Evolutionary conservation across 2,329 filamentous ascomycete species (phyloP), one percentile per base, ranked within the genome.

Genomic region (Annulohypoxylon truncatum): DNA sequence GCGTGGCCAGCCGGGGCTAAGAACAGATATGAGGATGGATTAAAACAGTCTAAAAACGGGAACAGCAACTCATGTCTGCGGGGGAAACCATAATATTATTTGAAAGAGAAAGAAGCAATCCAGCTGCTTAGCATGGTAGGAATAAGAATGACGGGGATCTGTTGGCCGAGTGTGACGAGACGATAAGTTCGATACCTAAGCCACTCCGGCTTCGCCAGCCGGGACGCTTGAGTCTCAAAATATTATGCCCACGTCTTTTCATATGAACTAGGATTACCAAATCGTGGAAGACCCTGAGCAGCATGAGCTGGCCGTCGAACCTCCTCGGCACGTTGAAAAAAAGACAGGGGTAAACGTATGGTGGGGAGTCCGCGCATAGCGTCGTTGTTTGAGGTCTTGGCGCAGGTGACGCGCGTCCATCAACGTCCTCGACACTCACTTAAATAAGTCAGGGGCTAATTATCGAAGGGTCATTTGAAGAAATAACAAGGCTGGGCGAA

Each of bases 1-100:
- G 67, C 70, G 71, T 44, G 71, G 69, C 71, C 67, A 33, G 61
- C 64, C 64, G 55, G 68, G 65, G 61, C 65, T 68, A 66, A 64
- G 56, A 64, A 59, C 42, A 55, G 40, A 33, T 22, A 35, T 38
- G 59, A 29, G 38, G 26, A 50, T 58, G 59, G 53, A 59, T 61
- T 54, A 55, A 64, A 61, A 64, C 13, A 33, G 61, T 56, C 48
- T 53, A 64, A 61, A 56, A 55, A 28, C 64, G 55, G 47, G 62
- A 63, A 59, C 48, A 59, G 40, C 44, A 46, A 13, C 31, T 40
- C 29, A 54, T 64, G 54, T 35, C 38, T 53, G 44, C 31, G 51
- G 48, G 56, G 38, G 58, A 42, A 33, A 58, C 58, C 10, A 51
- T 33, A 63, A 55, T 56, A 33, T 59, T 47, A 67, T 54, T 57